Evolutionary conservation across 164 flowering plant species (phyloP), one percentile per base, ranked within the genome.

Genomic region (Buxus sempervirens): DNA sequence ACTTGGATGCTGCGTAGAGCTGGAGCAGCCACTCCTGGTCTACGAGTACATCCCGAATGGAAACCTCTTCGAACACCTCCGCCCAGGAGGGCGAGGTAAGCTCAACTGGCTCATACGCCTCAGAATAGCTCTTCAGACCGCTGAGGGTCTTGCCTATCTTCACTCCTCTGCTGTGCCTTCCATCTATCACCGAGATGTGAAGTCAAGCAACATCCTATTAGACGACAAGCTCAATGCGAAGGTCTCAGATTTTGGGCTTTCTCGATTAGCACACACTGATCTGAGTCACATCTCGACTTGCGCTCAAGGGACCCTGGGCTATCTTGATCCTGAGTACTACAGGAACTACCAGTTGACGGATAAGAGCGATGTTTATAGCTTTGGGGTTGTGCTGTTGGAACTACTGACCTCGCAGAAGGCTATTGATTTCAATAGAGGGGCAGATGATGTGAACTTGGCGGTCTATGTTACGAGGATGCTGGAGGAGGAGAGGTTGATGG

Each of bases 301-400:
- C 53, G 90, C 90, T 13, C 90, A 86, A 48, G 90, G 87, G 6
- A 86, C 90, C 0, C 73, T 85, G 0, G 90, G 90, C 2, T 86
- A 86, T 45, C 76, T 86, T 1, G 90, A 86, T 26, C 90, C 88
- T 1, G 86, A 86, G 58, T 86, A 86, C 49, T 85, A n/a, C n/a
- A n/a, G n/a, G n/a, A n/a, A n/a, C n/a, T 85, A 78, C 64, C 90
- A 86, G 38, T 58, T 86, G 65, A 86, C 90, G 0, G 90, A 86
- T 61, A 86, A 83, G 68, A 86, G 90, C 49, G 90, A 86, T 66
- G 90, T 86, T 4, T 85, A 86, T 54, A 86, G 90, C 71, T 86
- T 80, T 20, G 90, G 87, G 0, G 86, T 85, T 12, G 88, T 86
- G 32, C 18, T 83, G 65, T 60, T 86, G 65, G 90, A 86, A 78